Evolutionary conservation across 345 rosid genomes (phyloP), one percentile per base, ranked within the genome.

Genomic region (Psidium guajava): DNA sequence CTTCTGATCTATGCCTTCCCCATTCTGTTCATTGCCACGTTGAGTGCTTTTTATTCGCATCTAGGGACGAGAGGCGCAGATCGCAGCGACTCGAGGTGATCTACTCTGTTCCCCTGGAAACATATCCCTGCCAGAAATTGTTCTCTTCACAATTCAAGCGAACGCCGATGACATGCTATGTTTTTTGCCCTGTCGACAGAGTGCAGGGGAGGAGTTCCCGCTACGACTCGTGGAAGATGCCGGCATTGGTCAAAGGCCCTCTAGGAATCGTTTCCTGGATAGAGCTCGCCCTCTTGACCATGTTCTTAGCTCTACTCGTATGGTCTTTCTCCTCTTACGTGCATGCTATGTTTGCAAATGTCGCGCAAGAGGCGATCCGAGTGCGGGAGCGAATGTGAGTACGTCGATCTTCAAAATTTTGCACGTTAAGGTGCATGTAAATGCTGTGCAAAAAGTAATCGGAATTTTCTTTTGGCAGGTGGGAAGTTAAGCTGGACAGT

Each of bases 241-340:
- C 92, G 2, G 88, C 74, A 82, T 82, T 92, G 8, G 88, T 90
- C 53, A 92, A 85, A 85, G 92, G 93, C 6, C 92, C 93, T 40
- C 86, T 92, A 4, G 93, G 93, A 73, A 88, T 90, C 42, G 89
- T 92, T 83, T 88, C 93, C 1, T 89, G 89, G 61, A 88, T 42
- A 49, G 94, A 91, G 82, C 25, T 92, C 14, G 82, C 87, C 22
- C 89, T 91, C 87, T 27, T 88, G 61, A 28, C 54, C 42, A 90
- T 91, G 92, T 90, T 91, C 84, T 3, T 85, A 36, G 88, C 88
- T 10, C 84, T 90, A 0, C 14, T 90, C 27, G 84, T 85, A 44
- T 90, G 91, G 93, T 91, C 91, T 69, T 82, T 90, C 24, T 82
- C 86, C 5, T 86, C 88, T 84, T 91, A 88, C 84, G 42, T 90